Evolutionary conservation across 768 basidiomycete species (phyloP).

Genomic region (Leucogyrophana mollusca): DNA sequence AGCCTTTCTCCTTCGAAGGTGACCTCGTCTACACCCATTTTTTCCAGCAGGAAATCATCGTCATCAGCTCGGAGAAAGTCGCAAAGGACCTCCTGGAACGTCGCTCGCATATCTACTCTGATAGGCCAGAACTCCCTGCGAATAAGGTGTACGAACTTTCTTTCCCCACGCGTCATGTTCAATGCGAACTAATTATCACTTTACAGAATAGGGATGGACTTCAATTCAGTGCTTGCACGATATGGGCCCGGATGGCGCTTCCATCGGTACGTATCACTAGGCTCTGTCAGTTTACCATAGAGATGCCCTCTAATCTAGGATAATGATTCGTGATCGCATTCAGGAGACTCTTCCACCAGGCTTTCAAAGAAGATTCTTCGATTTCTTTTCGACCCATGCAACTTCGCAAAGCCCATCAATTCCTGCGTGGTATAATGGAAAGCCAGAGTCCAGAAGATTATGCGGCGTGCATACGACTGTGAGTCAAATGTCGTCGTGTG

Average conservation of each 20-base stretch:
- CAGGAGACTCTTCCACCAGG: slow-evolving; percentile 21
- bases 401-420: slow-evolving; percentile 7
- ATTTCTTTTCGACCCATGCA: slow-evolving; percentile 16
- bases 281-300: no score
- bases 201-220: slow-evolving; percentile 19
- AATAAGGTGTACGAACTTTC: slow-evolving; percentile 8
- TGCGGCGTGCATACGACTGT: slow-evolving; percentile 26
- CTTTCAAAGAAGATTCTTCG: slow-evolving; percentile 8
- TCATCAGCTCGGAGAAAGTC: slow-evolving; percentile 25
- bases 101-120: slow-evolving; percentile 18
- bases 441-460: slow-evolving; percentile 8
- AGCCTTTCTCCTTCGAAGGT: slow-evolving; percentile 9
- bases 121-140: slow-evolving; percentile 14
- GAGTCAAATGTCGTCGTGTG: not conserved
- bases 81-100: slow-evolving; percentile 19
- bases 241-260: slow-evolving; percentile 19
- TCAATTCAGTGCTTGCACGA: slow-evolving; percentile 12
- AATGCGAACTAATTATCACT: not conserved
- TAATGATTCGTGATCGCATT: no score
- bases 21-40: slow-evolving; percentile 21
- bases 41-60: slow-evolving; percentile 19
- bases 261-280: slow-evolving; percentile 14
- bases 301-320: no score
- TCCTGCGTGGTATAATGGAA: slow-evolving; percentile 7
- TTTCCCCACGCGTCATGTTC: not conserved